Base-by-base conservation (phyloP, 371 early-diverging fungal genomes). In the Sporodiniella umbellata region DNA sequence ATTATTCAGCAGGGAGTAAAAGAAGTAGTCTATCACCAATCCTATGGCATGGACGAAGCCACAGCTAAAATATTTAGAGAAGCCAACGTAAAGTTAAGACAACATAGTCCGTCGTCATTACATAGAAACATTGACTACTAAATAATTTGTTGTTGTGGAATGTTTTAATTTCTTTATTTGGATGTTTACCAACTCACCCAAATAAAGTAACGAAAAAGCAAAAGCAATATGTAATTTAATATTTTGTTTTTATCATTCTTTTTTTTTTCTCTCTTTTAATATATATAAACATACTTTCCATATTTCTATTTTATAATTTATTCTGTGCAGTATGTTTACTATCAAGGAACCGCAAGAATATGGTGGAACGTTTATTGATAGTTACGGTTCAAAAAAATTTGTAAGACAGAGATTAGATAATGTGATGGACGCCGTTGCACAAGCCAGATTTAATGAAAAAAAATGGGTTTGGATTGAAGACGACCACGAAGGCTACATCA, bases 391-490 rank as follows among this genome's bases (percentile, higher is more conserved):
- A 25, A 70, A 61, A 44, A 70, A 66, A 11, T 75, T 68, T 38
- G 50, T 75, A 18, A 58, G 58, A 11, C 62, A 64, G 28, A 66
- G 64, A 26, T 33, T 64, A 15, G 72, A 77, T 44, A 65, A 65
- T 26, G 79, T 77, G 8, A 57, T 74, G 39, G 90, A 90, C 62
- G 83, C 88, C 3, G 81, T 90, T 2, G 84, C 80, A 21, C 86
- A 86, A 64, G 84, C 89, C 6, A 80, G 81, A 38, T 92, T 89
- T 67, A 84, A 83, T 42, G 92, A 93, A 54, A 88, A 92, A 73
- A 93, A 86, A 42, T 98, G 94, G 94, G 92, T 96, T 17, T 98
- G 97, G 98, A 88, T 98, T 21, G 84, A 91, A 46, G 92, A 96
- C 72, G 85, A 83, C 37, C 79, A 89, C 14, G 87, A 96, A 52